Evolutionary conservation across 176 grass and related monocot species (phyloP), one percentile per base, ranked within the genome.

Genomic region (Puya raimondii): DNA sequence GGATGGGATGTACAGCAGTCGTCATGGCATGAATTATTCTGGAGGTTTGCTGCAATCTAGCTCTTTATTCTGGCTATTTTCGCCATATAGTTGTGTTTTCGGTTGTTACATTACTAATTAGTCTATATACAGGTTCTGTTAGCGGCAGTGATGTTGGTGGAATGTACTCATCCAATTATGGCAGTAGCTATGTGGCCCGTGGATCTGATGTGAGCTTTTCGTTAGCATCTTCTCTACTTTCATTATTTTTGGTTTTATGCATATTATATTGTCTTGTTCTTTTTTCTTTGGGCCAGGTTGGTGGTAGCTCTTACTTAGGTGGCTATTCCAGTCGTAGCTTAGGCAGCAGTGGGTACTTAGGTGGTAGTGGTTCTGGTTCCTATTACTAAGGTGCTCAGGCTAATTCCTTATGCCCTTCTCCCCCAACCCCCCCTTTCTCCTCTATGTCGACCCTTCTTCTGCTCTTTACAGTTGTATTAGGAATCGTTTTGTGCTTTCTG

Each of bases 151-250:
- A 87, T 73, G 53, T 74, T 77, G 80, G 79, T 80, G 88, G 83
- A 50, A 67, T 83, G 76, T 91, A 91, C 83, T 75, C 80, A 49
- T 85, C 88, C 57, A 82, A 71, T 79, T 91, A 72, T 42, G 79
- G 61, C 76, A 50, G 57, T 61, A 78, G 79, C 72, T 88, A 92
- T 64, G 15, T 79, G 71, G 73, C 84, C 81, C 89, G 84, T 77
- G 85, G 94, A 82, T 92, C 86, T 75, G 81, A 97, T 69, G 94
- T 97, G 76, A 88, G 89, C 78, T 53, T 68, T 69, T 23, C 33
- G 65, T 68, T 79, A 47, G 22, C 9, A 47, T 63, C 12, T 53
- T 25, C 6, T 59, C 48, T 53, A 61, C 23, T 2, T 11, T 11
- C 18, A 47, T 80, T 78, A 42, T 14, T 9, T 11, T 47, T 81